Conservation (phyloP, 164 flowering plant species). For the Magnolia changhungtana region DNA sequence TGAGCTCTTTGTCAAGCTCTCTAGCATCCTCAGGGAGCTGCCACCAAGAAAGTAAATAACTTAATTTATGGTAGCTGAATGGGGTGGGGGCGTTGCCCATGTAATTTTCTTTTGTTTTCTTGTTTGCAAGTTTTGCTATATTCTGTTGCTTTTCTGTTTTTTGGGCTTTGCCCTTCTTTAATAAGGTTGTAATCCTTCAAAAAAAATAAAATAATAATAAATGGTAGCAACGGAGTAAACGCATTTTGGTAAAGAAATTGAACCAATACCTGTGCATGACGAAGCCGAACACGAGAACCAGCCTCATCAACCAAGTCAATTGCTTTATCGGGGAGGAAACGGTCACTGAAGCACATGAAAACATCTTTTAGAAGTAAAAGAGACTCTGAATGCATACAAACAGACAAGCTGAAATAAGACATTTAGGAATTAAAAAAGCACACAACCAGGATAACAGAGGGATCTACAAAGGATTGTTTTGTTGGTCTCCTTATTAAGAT, state of each 20-base stretch:
- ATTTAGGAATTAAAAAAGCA: neutral
- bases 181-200: too few relatives aligned
- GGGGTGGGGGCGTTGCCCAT: too few relatives aligned
- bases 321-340: conserved; percentile 97
- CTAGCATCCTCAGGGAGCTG: conserved; percentile 96
- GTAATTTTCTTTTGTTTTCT: too few relatives aligned
- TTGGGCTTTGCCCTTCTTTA: too few relatives aligned
- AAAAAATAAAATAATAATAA: too few relatives aligned
- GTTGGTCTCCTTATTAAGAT: too few relatives aligned
- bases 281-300: conserved; percentile 95
- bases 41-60: conserved; percentile 3
- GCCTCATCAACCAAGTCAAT: conserved; percentile 98
- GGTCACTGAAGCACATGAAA: conserved; percentile 57
- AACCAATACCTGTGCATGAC: conserved; percentile 79
- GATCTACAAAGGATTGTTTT: too few relatives aligned
- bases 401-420: neutral
- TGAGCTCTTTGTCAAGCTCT: conserved; percentile 91
- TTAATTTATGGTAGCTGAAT: conserved; percentile 14
- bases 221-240: conserved; percentile 39
- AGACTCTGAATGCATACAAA: neutral
- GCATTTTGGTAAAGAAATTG: neutral
- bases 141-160: too few relatives aligned
- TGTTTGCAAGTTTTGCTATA: too few relatives aligned
- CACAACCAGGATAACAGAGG: neutral
- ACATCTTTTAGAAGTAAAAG: neutral